These are phyloP conservation scores for Globisporangium alternatum DNA, from an alignment of 352 stramenopile species.

Conservation along the genomic window DNA sequence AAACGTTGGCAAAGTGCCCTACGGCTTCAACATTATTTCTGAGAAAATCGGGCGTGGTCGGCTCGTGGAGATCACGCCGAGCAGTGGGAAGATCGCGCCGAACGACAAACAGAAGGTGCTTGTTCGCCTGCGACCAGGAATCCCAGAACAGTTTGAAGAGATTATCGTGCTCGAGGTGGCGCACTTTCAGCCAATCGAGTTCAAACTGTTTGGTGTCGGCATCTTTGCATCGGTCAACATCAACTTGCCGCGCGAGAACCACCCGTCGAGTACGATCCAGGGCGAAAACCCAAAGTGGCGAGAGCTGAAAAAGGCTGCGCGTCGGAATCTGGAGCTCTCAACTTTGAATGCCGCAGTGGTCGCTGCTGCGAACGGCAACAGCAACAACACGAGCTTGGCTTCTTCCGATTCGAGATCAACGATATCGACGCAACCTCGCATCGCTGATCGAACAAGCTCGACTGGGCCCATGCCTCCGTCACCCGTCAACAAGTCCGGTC, in stretches of 20 bases:
- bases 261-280: slow-evolving; percentile 49
- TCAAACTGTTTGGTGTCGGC: slow-evolving; percentile 86
- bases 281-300: slow-evolving; percentile 68
- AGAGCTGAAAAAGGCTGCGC: slow-evolving; percentile 64
- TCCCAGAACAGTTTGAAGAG: slow-evolving; percentile 88
- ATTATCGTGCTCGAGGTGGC: slow-evolving; percentile 91
- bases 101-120: slow-evolving; percentile 89
- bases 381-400: slow-evolving; percentile 3
- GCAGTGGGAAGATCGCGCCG: slow-evolving; percentile 78
- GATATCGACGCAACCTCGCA: slow-evolving; percentile 33
- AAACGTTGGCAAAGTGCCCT: slow-evolving; percentile 93
- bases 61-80: slow-evolving; percentile 76
- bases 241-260: slow-evolving; percentile 83
- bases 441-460: slow-evolving; percentile 33
- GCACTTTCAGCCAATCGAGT: slow-evolving; percentile 92
- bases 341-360: slow-evolving; percentile 25
- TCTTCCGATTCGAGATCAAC: slow-evolving; percentile 57
- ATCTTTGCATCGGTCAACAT: slow-evolving; percentile 90
- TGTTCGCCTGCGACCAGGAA: slow-evolving; percentile 83
- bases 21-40: slow-evolving; percentile 68
- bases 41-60: slow-evolving; percentile 40
- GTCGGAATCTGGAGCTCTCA: slow-evolving; percentile 35
- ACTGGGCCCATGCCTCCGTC: slow-evolving; percentile 26
- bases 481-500: slow-evolving; percentile 14
- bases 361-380: slow-evolving; percentile 18